A percentile compares a stretch with the other conserved stretches of the same genome.
phyloP scores from a whole-genome alignment of 2,329 filamentous ascomycete genomes.

The Cercospora beticola region DNA sequence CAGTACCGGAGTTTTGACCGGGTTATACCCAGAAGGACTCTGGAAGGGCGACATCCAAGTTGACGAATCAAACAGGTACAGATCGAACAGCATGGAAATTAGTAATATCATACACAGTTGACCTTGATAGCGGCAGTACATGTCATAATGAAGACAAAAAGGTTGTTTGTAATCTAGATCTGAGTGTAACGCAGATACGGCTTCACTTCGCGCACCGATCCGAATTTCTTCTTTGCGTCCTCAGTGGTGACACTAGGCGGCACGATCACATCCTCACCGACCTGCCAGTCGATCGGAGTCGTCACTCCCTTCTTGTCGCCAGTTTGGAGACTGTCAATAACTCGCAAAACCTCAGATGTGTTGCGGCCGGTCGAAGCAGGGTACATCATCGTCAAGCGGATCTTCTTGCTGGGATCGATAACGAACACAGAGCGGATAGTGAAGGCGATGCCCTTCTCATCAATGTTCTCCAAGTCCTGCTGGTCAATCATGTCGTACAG shows the following conservation, averaged over 20 bases:
- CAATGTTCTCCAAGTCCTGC: conserved; percentile 39
- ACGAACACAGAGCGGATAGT: conserved; percentile 94
- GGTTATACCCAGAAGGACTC: conserved; percentile 3
- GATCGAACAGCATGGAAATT: conserved; percentile 8
- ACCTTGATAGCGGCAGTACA: neutral
- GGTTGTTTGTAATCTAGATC: conserved; percentile 24
- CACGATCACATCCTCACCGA: conserved; percentile 89
- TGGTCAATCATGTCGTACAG: conserved; percentile 50
- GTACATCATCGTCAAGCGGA: conserved; percentile 89
- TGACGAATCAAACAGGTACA: conserved; percentile 8
- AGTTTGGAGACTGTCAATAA: conserved; percentile 59
- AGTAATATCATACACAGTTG: conserved; percentile 4
- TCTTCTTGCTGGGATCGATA: conserved; percentile 91
- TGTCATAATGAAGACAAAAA: neutral
- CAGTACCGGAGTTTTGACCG: conserved; percentile 4
- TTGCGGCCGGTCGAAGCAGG: conserved; percentile 79
- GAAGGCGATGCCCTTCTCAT: conserved; percentile 65
- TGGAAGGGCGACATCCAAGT: conserved; percentile 5
- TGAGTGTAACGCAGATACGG: conserved; percentile 71
- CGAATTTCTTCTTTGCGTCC: conserved; percentile 85
- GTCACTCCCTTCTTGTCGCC: conserved; percentile 77
- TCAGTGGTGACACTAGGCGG: conserved; percentile 78
- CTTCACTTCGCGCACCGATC: conserved; percentile 64
- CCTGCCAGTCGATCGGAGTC: conserved; percentile 80
- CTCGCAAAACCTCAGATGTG: conserved; percentile 57